Conservation (phyloP, 1,284 basidiomycete species). For the Boletus smithii region DNA sequence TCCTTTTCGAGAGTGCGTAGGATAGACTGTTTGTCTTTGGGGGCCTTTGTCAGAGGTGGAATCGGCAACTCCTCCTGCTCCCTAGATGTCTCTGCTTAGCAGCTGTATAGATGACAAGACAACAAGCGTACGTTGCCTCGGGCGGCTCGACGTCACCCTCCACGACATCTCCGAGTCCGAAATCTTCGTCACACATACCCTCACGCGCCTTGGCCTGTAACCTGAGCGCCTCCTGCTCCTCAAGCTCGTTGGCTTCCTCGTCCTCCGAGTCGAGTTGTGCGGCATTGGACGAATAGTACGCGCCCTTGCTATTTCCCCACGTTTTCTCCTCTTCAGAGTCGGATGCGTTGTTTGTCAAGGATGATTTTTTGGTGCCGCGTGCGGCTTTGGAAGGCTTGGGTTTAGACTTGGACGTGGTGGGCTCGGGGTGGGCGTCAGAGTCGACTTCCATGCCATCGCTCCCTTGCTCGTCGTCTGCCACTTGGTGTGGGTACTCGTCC, state of each 20-base stretch:
- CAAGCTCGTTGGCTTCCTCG: constrained; percentile 82
- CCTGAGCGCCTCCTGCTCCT: constrained; percentile 83
- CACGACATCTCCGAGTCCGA: constrained; percentile 72
- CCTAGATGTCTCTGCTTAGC: constrained; percentile 24
- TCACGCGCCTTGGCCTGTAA: constrained; percentile 77
- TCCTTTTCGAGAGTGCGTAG: constrained; percentile 76
- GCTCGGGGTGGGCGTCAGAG: too few relatives aligned
- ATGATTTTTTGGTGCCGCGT: constrained; percentile 34
- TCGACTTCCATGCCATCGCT: constrained; percentile 51
- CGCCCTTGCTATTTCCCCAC: constrained; percentile 76
- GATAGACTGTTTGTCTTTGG: constrained; percentile 60
- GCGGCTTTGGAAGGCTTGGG: constrained; percentile 34
- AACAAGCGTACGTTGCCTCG: constrained; percentile 40
- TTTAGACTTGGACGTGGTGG: constrained; percentile 26
- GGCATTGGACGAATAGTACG: constrained; percentile 85
- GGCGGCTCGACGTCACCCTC: constrained; percentile 37
- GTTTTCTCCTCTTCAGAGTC: constrained; percentile 64
- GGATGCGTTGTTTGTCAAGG: constrained; percentile 19
- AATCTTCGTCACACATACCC: constrained; percentile 75
- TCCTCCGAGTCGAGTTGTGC: constrained; percentile 78
- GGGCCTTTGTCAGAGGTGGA: constrained; percentile 31
- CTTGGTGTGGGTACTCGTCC: constrained; percentile 36
- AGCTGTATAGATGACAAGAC: not conserved
- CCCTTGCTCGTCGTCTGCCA: constrained; percentile 44
- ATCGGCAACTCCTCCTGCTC: constrained; percentile 36